Evolutionary conservation across 192 early-diverging fungal genomes (phyloP).

Genomic region (Funneliformis mosseae): DNA sequence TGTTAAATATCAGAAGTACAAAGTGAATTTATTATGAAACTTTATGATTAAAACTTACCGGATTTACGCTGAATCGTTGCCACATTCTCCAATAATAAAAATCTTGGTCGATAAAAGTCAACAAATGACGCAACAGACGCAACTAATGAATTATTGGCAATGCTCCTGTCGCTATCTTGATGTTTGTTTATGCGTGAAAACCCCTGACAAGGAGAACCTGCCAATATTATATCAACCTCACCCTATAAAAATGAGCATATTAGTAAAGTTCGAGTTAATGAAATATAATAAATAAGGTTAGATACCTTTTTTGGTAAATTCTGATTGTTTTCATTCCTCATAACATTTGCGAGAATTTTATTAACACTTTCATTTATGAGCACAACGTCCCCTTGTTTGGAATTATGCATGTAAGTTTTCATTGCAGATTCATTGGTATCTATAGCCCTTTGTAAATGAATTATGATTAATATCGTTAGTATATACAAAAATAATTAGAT

Average conservation of each 20-base stretch:
- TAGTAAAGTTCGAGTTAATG: not conserved
- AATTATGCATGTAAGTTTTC: slow-evolving; percentile 33
- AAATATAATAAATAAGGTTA: not conserved
- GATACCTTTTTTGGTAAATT: slow-evolving; percentile 15
- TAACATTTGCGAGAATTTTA: slow-evolving; percentile 23
- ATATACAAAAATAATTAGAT: not conserved
- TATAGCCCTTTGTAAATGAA: slow-evolving; percentile 35
- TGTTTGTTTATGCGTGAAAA: slow-evolving; percentile 32
- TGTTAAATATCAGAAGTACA: not conserved
- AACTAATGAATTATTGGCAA: slow-evolving; percentile 34
- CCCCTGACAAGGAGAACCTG: slow-evolving; percentile 43
- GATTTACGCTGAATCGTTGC: not conserved
- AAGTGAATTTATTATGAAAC: not conserved
- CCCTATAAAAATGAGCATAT: slow-evolving; percentile 21
- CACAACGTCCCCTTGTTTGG: slow-evolving; percentile 2
- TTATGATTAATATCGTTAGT: not conserved
- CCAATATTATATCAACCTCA: slow-evolving; percentile 39
- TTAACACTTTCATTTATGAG: slow-evolving; percentile 38
- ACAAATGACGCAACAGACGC: slow-evolving; percentile 37
- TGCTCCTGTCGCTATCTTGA: not conserved
- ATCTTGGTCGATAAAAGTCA: slow-evolving; percentile 35
- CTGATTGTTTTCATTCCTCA: not conserved
- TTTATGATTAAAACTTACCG: not conserved
- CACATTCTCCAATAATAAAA: slow-evolving; percentile 40
- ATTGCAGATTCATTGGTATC: slow-evolving; percentile 32